These are phyloP conservation scores for Xylariaceae sp. DNA, from an alignment of 2,329 filamentous ascomycete species.

Conservation along the genomic window DNA sequence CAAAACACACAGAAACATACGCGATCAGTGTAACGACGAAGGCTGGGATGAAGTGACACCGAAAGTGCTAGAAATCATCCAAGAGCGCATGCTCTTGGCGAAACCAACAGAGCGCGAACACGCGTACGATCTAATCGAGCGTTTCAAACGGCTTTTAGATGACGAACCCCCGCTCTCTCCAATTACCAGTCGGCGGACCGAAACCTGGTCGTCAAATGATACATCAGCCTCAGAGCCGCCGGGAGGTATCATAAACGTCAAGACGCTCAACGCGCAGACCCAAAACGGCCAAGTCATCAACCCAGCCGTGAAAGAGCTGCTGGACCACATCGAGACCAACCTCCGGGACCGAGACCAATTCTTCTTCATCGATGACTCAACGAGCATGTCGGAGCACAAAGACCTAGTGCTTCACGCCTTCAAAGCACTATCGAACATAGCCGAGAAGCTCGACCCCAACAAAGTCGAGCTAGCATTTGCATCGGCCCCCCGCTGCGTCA, in stretches of 20 bases:
- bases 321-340: slow-evolving; percentile 1
- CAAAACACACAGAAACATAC: background rate
- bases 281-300: background rate
- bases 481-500: slow-evolving; percentile 2
- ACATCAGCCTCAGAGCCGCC: background rate
- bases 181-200: background rate
- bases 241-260: background rate
- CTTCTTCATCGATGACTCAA: slow-evolving; percentile 22
- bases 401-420: slow-evolving; percentile 8
- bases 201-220: background rate
- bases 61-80: background rate
- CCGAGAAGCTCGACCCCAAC: slow-evolving; percentile 11
- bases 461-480: slow-evolving; percentile 15
- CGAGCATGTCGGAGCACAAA: slow-evolving; percentile 13
- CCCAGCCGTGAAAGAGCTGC: background rate
- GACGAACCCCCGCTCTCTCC: background rate
- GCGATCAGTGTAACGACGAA: background rate
- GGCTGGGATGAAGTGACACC: background rate
- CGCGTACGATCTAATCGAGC: background rate
- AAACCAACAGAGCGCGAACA: background rate
- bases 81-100: background rate
- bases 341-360: slow-evolving; percentile 17
- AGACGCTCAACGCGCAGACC: background rate
- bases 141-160: background rate
- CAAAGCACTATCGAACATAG: slow-evolving; percentile 6